Conservation (phyloP, 768 basidiomycete species). For the Kwoniella heveanensis region DNA sequence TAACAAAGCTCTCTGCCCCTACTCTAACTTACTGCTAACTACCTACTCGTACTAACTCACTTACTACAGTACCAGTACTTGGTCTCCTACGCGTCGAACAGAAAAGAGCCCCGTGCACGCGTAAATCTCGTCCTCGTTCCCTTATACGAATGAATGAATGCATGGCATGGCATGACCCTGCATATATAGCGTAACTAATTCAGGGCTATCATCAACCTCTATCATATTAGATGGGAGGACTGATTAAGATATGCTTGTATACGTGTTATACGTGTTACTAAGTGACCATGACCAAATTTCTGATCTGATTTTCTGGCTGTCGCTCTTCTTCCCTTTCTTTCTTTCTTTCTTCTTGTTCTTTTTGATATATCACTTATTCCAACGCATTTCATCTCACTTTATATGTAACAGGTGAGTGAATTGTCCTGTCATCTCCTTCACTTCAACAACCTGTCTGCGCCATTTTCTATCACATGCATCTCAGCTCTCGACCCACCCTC, state of each 20-base stretch:
- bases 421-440: background rate
- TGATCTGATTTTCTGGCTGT: background rate
- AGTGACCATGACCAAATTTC: background rate
- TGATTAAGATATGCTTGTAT: too few species aligned
- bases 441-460: too few species aligned
- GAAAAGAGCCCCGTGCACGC: conserved; percentile 1
- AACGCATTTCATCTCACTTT: too few species aligned
- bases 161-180: background rate
- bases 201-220: background rate
- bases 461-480: too few species aligned
- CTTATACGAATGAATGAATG: too few species aligned
- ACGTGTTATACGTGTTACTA: too few species aligned
- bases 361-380: background rate
- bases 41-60: too few species aligned
- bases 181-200: background rate
- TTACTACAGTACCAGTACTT: too few species aligned
- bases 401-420: background rate
- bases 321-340: background rate
- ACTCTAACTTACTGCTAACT: too few species aligned
- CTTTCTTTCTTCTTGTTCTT: conserved; percentile 1
- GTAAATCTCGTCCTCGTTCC: too few species aligned
- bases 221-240: too few species aligned
- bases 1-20: too few species aligned
- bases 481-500: background rate
- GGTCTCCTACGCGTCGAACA: background rate